phyloP scores from a whole-genome alignment of 2,329 filamentous ascomycete genomes.

The Ceratocystis huliohia region DNA sequence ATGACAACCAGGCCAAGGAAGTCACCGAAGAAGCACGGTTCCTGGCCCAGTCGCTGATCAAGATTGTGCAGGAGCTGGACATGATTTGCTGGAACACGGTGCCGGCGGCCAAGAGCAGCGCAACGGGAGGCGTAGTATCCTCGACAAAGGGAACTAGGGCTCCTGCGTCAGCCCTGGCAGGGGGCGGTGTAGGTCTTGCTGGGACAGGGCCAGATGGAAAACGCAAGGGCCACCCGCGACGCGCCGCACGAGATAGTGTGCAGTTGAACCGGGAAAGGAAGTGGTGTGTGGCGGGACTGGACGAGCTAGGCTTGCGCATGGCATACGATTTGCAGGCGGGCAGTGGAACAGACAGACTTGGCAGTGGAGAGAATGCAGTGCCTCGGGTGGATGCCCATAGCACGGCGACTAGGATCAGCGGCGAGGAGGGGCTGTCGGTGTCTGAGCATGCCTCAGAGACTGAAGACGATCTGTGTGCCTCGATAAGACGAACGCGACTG shows the following conservation, averaged over 20 bases:
- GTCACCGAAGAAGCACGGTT: slow-evolving; percentile 6
- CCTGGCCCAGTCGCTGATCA: slow-evolving; percentile 11
- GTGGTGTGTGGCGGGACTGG: slow-evolving; percentile 11
- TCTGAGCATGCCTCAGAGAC: not conserved
- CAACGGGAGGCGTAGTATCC: not conserved
- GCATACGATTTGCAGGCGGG: slow-evolving; percentile 13
- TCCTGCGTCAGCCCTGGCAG: not conserved
- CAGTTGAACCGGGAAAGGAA: slow-evolving; percentile 18
- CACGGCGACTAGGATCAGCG: not conserved
- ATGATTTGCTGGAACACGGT: slow-evolving; percentile 12
- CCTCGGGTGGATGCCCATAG: slow-evolving; percentile 2
- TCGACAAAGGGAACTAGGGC: not conserved
- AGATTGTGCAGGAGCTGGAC: slow-evolving; percentile 16
- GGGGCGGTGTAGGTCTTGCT: not conserved
- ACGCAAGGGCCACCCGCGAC: slow-evolving; percentile 15
- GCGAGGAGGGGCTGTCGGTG: not conserved
- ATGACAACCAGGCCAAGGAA: not conserved
- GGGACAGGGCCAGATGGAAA: not conserved
- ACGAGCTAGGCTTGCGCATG: slow-evolving; percentile 14
- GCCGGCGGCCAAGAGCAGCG: not conserved
- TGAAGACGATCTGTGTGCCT: not conserved
- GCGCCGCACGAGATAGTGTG: slow-evolving; percentile 15
- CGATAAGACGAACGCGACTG: slow-evolving; percentile 1
- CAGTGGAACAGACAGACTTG: not conserved
- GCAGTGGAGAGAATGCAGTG: not conserved